Base-by-base conservation (phyloP, 257 asterid genomes). In the Osmanthus fragrans region DNA sequence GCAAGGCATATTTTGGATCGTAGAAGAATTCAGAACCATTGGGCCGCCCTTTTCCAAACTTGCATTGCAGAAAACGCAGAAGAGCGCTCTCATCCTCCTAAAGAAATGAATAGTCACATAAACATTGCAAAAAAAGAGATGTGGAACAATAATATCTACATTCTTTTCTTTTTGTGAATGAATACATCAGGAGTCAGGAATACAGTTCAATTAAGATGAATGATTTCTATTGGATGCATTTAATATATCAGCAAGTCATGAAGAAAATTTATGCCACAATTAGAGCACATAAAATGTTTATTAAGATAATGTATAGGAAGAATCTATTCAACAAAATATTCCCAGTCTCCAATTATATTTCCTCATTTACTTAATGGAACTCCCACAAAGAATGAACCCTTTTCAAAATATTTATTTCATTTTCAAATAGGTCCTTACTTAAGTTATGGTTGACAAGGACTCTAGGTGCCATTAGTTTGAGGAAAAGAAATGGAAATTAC, bases 1-100 rank as follows among this genome's bases (percentile, higher is more conserved):
- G 97, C 85, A 96, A 82, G n/a, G 98, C 98, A 85, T 96, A 93
- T 80, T 96, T 96, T 82, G 99, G 97, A 82, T 96, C 99, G 82
- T 92, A 96, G 84, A 91, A 95, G 83, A 91, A 90, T 71, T 95
- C 97, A 71, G 94, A 97, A 56, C 96, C 93, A 78, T 86, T 83
- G 65, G 88, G 82, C 73, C 86, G 90, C 81, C 96, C 97, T 85
- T 89, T 95, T 49, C 98, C 99, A 54, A 91, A 90, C 86, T 93
- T 93, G 91, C 96, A 93, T 77, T 95, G 96, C 64, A 95, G 89
- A 87, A 93, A 95, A 74, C 98, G 99, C 82, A 95, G 81, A 84
- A 95, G 99, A 76, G 94, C 76, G 87, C 98, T 93, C 88, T 95
- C 98, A 51, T 95, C 98, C 83, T 89, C 98, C 98, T 95, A 82